Base-by-base conservation (phyloP, 2,329 filamentous ascomycete genomes). In the Fusarium sp. region DNA sequence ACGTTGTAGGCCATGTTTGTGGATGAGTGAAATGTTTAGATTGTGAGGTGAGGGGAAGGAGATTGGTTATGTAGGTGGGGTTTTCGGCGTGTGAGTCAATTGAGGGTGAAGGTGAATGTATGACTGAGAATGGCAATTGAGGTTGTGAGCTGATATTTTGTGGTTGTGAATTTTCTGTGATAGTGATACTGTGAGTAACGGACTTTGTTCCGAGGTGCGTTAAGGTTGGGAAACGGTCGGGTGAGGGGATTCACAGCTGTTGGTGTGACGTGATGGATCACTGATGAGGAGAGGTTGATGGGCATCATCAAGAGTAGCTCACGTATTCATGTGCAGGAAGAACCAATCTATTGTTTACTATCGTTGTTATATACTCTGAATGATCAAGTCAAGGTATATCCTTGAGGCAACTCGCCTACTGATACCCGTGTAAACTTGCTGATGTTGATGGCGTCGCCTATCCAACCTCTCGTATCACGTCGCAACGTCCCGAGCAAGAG, bases 1-100 rank as follows among this genome's bases (percentile, higher is more conserved):
- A 87, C 81, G 69, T 83, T 71, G 58, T 76, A 78, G 14, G 72
- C 14, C 72, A 75, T 27, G 50, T 22, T 47, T 47, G 43, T 47
- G 43, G 43, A 47, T 47, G 22, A 47, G 43, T 27, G 43, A 27
- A 47, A 27, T 27, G 25, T 33, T 30, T 27, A 54, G 25, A 12
- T 35, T 30, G 33, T 38, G 17, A 32, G 30, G 30, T 60, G 8
- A 14, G 25, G 20, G 38, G 40, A 6, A 35, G 50, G 70, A 47
- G 33, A 33, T 38, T 56, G 58, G 38, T 72, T 74, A 72, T 74
- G 72, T 74, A 72, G 43, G 69, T 69, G 72, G 72, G 71, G 6
- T 27, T 6, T 33, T 27, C 71, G 71, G 72, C 47, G 72, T 59
- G 62, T 74, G 72, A 74, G 72, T 74, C 72, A 74, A 63, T 66